Conservation (phyloP, 305 asterid genomes). For the Ajuga reptans region DNA sequence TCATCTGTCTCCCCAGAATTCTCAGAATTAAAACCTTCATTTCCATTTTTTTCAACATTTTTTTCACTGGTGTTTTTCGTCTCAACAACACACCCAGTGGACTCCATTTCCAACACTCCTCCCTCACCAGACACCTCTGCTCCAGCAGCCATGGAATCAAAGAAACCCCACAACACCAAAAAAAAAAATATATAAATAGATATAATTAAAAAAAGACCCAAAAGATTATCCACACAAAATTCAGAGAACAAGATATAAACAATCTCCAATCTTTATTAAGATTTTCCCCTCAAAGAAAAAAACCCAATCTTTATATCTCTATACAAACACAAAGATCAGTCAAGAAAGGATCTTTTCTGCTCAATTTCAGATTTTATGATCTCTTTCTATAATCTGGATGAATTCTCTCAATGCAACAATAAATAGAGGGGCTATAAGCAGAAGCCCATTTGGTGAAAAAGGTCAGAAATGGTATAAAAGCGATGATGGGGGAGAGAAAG, state of each 20-base stretch:
- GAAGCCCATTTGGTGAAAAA: conserved; percentile 43
- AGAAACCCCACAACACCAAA: conserved; percentile 13
- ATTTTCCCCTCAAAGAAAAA: conserved; percentile 18
- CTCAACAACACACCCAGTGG: conserved; percentile 35
- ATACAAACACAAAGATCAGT: conserved; percentile 30
- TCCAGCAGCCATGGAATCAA: conserved; percentile 74
- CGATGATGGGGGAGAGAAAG: conserved; percentile 29
- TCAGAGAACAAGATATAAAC: conserved; percentile 1
- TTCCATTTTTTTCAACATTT: conserved; percentile 23
- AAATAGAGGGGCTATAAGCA: conserved; percentile 21
- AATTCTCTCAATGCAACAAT: conserved; percentile 31
- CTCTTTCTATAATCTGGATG: conserved; percentile 26
- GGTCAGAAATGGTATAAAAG: conserved; percentile 38
- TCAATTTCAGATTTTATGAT: conserved; percentile 37
- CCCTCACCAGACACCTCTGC: conserved; percentile 69
- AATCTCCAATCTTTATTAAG: conserved; percentile 21
- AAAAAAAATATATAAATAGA: not conserved
- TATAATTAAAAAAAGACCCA: not conserved
- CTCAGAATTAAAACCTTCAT: conserved; percentile 31
- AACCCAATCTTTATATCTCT: conserved; percentile 36
- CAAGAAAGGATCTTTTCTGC: conserved; percentile 27
- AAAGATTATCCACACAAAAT: conserved; percentile 17
- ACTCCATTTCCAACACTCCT: conserved; percentile 44
- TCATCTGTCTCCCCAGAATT: conserved; percentile 32
- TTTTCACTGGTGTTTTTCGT: conserved; percentile 31